phyloP scores from a whole-genome alignment of 345 rosid species.

The Psidium friedrichsthalianum region DNA sequence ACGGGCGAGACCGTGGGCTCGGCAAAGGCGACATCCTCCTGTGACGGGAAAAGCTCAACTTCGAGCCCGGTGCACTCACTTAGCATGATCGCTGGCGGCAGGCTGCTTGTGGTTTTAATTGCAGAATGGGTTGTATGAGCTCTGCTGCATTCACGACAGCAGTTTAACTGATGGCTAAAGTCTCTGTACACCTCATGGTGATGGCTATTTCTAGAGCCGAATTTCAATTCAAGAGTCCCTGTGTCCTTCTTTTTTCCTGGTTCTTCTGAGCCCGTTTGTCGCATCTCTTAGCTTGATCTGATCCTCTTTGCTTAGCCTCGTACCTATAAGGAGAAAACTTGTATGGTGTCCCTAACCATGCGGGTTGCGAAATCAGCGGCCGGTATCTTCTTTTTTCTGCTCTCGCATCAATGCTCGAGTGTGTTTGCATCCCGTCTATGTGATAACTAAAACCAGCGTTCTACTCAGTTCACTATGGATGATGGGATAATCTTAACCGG shows the following conservation, averaged over 20 bases:
- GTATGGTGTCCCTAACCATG: background rate
- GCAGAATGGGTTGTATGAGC: background rate
- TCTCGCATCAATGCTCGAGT: background rate
- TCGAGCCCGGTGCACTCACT: background rate
- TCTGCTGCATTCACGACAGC: background rate
- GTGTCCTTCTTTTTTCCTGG: background rate
- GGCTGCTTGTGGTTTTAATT: background rate
- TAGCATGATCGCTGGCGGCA: background rate
- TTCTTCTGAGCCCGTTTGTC: background rate
- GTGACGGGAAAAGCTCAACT: background rate
- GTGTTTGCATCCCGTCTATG: background rate
- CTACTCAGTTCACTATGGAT: too few relatives aligned
- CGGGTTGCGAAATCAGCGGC: background rate
- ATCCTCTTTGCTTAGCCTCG: background rate
- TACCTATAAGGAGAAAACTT: background rate
- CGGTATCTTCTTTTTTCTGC: background rate
- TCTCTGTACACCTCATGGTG: background rate
- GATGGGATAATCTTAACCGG: too few relatives aligned
- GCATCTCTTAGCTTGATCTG: background rate
- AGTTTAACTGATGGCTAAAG: background rate
- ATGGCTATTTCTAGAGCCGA: background rate
- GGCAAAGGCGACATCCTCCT: background rate
- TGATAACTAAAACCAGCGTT: background rate
- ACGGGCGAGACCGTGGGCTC: background rate
- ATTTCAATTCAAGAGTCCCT: background rate